Evolutionary conservation across 2,329 filamentous ascomycete genomes (phyloP).

Genomic region (Pestalotiopsis sp.): DNA sequence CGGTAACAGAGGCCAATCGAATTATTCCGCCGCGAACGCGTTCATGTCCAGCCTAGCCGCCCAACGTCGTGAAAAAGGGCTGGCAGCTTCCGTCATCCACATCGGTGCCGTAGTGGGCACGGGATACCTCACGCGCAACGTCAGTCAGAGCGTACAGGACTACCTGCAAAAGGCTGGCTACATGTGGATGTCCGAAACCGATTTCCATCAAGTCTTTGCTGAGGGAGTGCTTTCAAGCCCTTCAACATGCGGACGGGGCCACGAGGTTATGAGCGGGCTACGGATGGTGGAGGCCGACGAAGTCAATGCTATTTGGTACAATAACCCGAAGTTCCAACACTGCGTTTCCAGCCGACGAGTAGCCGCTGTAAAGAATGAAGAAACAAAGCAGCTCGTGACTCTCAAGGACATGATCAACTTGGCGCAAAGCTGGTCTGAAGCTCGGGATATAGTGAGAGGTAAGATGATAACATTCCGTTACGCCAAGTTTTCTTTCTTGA

Average conservation of each 20-base stretch:
- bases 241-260: background rate
- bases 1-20: slow-evolving; percentile 40
- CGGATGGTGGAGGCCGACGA: background rate
- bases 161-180: background rate
- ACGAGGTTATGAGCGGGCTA: slow-evolving; percentile 18
- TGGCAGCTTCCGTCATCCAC: slow-evolving; percentile 28
- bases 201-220: slow-evolving; percentile 22
- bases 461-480: no score
- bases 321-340: background rate
- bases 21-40: slow-evolving; percentile 40
- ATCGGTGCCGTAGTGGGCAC: slow-evolving; percentile 28
- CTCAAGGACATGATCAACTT: no score
- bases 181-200: slow-evolving; percentile 16
- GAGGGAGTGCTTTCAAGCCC: slow-evolving; percentile 21
- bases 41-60: slow-evolving; percentile 38
- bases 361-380: background rate
- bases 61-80: slow-evolving; percentile 28
- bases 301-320: background rate
- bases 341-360: background rate
- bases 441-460: no score
- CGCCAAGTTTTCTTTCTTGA: no score
- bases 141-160: background rate
- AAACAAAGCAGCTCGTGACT: no score
- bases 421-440: no score
- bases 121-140: slow-evolving; percentile 21